phyloP scores from a whole-genome alignment of 352 stramenopile genomes.

The Phytophthora nicotianae region DNA sequence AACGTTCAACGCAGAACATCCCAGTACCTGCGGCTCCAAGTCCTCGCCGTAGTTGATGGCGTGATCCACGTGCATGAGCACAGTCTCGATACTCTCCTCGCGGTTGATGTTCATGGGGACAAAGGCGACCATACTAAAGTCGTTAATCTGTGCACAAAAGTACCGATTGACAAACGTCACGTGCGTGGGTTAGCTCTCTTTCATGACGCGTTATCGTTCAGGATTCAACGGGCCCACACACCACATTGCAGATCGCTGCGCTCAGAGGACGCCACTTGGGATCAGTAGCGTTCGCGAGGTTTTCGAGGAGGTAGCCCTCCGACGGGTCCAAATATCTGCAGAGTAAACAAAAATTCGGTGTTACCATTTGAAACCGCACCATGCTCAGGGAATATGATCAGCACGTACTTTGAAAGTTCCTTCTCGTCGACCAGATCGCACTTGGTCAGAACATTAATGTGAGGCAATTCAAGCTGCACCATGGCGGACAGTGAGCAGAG shows the following conservation, averaged over 20 bases:
- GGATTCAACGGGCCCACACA: slow-evolving; percentile 32
- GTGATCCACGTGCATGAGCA: slow-evolving; percentile 95
- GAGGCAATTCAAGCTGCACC: slow-evolving; percentile 98
- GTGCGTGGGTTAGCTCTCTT: slow-evolving; percentile 11
- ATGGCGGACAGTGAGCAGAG: slow-evolving; percentile 97
- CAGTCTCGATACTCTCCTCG: slow-evolving; percentile 97
- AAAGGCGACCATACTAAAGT: slow-evolving; percentile 98
- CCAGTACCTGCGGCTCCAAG: slow-evolving; percentile 84
- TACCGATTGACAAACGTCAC: slow-evolving; percentile 4
- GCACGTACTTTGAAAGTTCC: slow-evolving; percentile 81
- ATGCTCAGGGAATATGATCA: neutral
- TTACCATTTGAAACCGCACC: slow-evolving; percentile 13
- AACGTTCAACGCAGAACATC: neutral
- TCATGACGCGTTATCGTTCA: slow-evolving; percentile 1
- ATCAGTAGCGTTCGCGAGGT: slow-evolving; percentile 77
- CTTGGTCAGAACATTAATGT: slow-evolving; percentile 94
- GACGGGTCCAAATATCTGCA: slow-evolving; percentile 80
- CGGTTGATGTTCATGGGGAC: slow-evolving; percentile 97
- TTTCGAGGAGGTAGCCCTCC: slow-evolving; percentile 84
- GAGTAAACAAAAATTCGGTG: slow-evolving; percentile 1
- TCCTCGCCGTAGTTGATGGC: slow-evolving; percentile 98
- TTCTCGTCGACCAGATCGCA: slow-evolving; percentile 91
- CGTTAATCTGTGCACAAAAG: slow-evolving; percentile 71
- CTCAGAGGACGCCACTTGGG: slow-evolving; percentile 86
- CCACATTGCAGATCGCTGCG: slow-evolving; percentile 86